These are phyloP conservation scores for Alisma plantagoaquatica DNA, from an alignment of 106 monocot genomes.

Conservation along the genomic window DNA sequence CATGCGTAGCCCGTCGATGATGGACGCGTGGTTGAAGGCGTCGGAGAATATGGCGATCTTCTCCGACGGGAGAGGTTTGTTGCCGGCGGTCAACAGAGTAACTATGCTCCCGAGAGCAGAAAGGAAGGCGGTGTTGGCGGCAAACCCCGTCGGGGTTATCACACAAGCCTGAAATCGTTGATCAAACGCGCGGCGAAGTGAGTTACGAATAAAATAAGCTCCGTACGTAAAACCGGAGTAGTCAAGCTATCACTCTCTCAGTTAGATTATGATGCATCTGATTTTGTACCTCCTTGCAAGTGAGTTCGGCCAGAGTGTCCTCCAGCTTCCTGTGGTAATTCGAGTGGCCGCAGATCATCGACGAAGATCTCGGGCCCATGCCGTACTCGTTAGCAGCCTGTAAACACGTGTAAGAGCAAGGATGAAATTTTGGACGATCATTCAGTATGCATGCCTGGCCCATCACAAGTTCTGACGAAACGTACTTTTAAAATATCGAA, in stretches of 20 bases:
- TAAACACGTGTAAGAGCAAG: too few species aligned
- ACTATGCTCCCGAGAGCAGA: not conserved
- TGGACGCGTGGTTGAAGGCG: slow-evolving; percentile 3
- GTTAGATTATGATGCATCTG: too few species aligned
- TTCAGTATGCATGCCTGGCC: too few species aligned
- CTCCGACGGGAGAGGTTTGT: not conserved
- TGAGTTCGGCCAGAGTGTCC: not conserved
- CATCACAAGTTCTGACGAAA: too few species aligned
- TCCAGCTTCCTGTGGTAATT: too few species aligned
- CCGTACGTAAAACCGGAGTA: not conserved
- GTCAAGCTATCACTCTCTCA: not conserved
- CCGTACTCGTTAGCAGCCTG: too few species aligned
- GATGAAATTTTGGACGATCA: too few species aligned
- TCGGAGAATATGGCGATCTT: slow-evolving; percentile 5
- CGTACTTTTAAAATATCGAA: too few species aligned
- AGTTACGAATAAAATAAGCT: too few species aligned
- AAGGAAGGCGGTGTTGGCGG: not conserved
- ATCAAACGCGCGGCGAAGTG: too few species aligned
- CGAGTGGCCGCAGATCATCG: too few species aligned
- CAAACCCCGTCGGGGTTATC: not conserved
- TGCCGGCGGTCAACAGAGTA: not conserved
- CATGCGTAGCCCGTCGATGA: slow-evolving; percentile 5
- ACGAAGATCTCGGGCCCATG: too few species aligned
- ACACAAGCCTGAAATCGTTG: not conserved
- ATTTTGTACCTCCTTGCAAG: not conserved